These are phyloP conservation scores for Parietichytrium sp. DNA, from an alignment of 108 stramenopile genomes.

Conservation along the genomic window DNA sequence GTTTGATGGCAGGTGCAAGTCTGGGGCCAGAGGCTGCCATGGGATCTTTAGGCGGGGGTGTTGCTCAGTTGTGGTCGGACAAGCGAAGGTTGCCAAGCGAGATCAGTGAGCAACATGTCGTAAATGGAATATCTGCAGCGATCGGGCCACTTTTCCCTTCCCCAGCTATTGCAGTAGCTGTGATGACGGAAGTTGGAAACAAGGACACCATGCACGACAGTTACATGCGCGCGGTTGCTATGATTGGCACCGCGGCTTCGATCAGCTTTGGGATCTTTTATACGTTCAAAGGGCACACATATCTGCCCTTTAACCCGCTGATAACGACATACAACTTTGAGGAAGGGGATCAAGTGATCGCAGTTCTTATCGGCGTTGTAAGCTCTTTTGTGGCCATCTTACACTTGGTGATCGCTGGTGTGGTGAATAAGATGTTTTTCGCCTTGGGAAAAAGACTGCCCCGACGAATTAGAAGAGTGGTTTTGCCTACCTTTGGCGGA, in stretches of 20 bases:
- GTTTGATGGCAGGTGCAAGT: not conserved
- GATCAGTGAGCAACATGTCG: not conserved
- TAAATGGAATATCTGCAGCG: conserved; percentile 11
- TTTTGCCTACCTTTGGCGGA: not conserved
- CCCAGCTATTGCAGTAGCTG: not conserved
- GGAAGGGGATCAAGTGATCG: not conserved
- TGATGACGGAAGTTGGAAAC: conserved; percentile 24
- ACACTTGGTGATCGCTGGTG: conserved; percentile 13
- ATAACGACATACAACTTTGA: not conserved
- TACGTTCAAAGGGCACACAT: not conserved
- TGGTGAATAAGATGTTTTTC: not conserved
- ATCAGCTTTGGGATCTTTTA: not conserved
- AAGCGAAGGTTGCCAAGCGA: not conserved
- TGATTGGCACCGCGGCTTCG: conserved; percentile 15
- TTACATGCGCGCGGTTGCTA: conserved; percentile 21
- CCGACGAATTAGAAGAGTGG: not conserved
- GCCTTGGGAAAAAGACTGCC: not conserved
- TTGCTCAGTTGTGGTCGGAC: conserved; percentile 23
- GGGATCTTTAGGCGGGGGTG: conserved; percentile 2
- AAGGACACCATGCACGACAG: conserved; percentile 22
- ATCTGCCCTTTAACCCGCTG: conserved; percentile 8
- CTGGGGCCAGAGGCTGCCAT: conserved; percentile 29
- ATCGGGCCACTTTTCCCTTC: not conserved
- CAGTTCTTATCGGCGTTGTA: not conserved
- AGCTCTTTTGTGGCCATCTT: not conserved